These are phyloP conservation scores for Pterocarpus santalinus DNA, from an alignment of 306 rosid genomes.

Conservation along the genomic window DNA sequence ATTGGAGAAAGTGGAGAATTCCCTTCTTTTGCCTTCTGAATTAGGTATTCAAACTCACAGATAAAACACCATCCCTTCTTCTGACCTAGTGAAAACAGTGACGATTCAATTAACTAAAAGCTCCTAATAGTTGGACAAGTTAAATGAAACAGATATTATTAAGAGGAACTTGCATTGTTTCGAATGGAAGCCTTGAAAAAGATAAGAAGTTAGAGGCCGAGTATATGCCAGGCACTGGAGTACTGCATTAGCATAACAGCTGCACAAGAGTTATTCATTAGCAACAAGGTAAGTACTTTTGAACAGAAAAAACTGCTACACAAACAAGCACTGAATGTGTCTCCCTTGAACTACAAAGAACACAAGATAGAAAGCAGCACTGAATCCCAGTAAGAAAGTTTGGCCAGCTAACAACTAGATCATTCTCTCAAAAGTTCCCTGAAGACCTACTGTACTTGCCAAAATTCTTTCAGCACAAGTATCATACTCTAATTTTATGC, in stretches of 20 bases:
- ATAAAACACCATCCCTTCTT: constrained; percentile 89
- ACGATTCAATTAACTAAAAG: constrained; percentile 45
- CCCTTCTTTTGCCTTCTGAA: constrained; percentile 80
- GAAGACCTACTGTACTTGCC: constrained; percentile 22
- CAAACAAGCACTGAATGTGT: constrained; percentile 34
- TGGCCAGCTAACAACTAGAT: constrained; percentile 32
- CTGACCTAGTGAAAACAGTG: constrained; percentile 58
- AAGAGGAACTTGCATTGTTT: constrained; percentile 66
- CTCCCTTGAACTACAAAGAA: constrained; percentile 30
- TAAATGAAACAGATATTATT: constrained; percentile 28
- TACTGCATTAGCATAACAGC: constrained; percentile 90
- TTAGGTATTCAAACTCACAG: constrained; percentile 79
- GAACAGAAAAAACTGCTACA: neutral
- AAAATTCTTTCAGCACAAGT: constrained; percentile 28
- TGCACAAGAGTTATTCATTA: constrained; percentile 53
- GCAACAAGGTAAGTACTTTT: constrained; percentile 37
- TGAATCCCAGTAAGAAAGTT: constrained; percentile 20
- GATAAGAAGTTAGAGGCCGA: constrained; percentile 71
- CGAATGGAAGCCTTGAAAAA: constrained; percentile 78
- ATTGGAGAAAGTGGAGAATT: constrained; percentile 75
- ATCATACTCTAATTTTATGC: constrained; percentile 29
- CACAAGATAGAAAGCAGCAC: constrained; percentile 29
- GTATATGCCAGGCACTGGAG: constrained; percentile 87
- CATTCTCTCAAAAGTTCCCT: constrained; percentile 2
- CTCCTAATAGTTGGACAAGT: constrained; percentile 34